Conservation (phyloP, 495 filamentous ascomycete species). For the Neurospora sp. region DNA sequence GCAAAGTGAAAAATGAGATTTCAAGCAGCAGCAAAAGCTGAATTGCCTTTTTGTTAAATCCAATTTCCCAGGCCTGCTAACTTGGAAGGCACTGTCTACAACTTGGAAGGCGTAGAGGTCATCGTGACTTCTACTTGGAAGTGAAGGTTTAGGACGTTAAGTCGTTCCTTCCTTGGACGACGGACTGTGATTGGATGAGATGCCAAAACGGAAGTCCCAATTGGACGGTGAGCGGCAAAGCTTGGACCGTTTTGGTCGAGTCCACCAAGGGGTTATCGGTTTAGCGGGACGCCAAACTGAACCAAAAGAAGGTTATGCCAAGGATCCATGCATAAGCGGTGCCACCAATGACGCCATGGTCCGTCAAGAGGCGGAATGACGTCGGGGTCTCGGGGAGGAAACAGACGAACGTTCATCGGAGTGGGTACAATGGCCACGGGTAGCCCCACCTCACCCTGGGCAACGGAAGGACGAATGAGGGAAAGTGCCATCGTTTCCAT, state of each 20-base stretch:
- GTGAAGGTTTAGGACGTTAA: background rate
- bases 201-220: background rate
- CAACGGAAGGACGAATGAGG: background rate
- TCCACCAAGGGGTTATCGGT: background rate
- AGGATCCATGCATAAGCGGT: constrained; percentile 11
- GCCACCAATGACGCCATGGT: constrained; percentile 11
- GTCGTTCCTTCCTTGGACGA: background rate
- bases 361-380: constrained; percentile 11
- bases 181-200: background rate
- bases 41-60: background rate
- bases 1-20: background rate
- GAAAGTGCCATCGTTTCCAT: background rate
- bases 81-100: background rate
- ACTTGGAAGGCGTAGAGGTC: background rate
- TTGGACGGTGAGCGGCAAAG: background rate
- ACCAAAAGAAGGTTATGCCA: constrained; percentile 1
- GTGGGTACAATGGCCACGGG: background rate
- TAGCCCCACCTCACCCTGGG: background rate
- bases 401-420: constrained; percentile 6
- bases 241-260: background rate
- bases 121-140: background rate
- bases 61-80: background rate
- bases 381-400: constrained; percentile 9
- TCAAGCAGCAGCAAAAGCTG: background rate
- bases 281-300: background rate